These are phyloP conservation scores for Terana coerulea DNA, from an alignment of 768 basidiomycete species.

Conservation along the genomic window DNA sequence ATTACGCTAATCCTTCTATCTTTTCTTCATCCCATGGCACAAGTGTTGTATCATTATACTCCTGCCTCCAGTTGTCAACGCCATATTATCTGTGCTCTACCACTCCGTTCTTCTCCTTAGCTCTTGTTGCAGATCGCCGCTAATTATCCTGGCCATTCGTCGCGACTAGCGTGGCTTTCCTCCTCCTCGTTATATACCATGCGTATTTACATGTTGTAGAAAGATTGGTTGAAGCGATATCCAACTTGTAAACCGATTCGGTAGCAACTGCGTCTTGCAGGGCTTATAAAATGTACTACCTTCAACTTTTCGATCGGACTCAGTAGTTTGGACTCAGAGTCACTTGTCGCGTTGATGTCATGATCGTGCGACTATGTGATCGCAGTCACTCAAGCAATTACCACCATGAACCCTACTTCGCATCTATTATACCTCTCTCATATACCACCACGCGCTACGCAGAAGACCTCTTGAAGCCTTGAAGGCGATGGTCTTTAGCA, in stretches of 20 bases:
- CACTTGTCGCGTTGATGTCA: too few relatives aligned
- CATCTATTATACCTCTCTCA: neutral
- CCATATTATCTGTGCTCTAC: conserved; percentile 16
- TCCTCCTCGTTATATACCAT: neutral
- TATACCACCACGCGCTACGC: neutral
- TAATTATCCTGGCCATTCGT: neutral
- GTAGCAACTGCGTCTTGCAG: conserved; percentile 12
- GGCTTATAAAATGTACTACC: conserved; percentile 24
- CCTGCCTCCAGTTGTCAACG: conserved; percentile 18
- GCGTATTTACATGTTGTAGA: conserved; percentile 8
- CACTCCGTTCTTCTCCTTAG: conserved; percentile 3
- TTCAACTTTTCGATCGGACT: neutral
- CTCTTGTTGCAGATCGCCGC: neutral
- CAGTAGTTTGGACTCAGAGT: neutral
- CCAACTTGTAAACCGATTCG: conserved; percentile 1
- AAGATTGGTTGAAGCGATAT: neutral
- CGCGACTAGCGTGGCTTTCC: neutral
- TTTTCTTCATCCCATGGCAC: conserved; percentile 16
- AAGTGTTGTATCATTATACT: conserved; percentile 13
- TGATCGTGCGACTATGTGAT: neutral
- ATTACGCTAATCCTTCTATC: conserved; percentile 13
- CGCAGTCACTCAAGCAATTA: neutral
- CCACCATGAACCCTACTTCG: neutral
- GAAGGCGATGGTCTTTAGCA: conserved; percentile 66
- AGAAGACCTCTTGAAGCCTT: neutral